A percentile compares a stretch with the other conserved stretches of the same genome.
Evolutionary conservation across 2,329 filamentous ascomycete genomes (phyloP).

Genomic region (Lecanicillium sp.): DNA sequence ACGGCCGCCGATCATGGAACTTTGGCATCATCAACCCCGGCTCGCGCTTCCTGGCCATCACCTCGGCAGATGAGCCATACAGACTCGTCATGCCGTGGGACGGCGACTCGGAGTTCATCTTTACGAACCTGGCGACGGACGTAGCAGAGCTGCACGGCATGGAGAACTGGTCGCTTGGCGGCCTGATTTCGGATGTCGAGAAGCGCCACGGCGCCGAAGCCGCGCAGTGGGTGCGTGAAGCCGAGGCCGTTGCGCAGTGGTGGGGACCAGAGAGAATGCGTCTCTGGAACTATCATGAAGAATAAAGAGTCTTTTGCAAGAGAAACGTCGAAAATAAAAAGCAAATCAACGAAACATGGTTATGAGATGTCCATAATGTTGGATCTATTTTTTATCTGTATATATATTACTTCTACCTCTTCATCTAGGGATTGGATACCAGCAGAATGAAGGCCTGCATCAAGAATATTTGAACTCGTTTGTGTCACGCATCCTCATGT

Average conservation of each 20-base stretch:
- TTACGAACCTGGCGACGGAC: slow-evolving; percentile 12
- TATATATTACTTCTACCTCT: no score
- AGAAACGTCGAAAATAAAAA: no score
- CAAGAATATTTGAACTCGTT: no score
- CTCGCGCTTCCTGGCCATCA: slow-evolving; percentile 13
- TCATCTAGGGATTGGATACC: no score
- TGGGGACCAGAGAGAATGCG: slow-evolving; percentile 11
- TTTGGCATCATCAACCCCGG: slow-evolving; percentile 43
- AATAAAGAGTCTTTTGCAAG: no score
- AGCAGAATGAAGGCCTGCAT: no score
- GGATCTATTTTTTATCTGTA: no score
- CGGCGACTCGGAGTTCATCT: slow-evolving; percentile 11
- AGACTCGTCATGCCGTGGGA: slow-evolving; percentile 14
- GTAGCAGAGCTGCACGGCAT: slow-evolving; percentile 9
- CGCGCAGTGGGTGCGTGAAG: slow-evolving; percentile 13
- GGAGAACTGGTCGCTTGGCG: slow-evolving; percentile 9
- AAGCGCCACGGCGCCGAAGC: slow-evolving; percentile 9
- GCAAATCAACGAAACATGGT: no score
- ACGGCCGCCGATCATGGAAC: slow-evolving; percentile 34
- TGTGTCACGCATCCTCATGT: no score
- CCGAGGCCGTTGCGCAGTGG: slow-evolving; percentile 14
- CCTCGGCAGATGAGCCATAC: slow-evolving; percentile 11
- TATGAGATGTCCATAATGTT: no score
- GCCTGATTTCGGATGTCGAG: slow-evolving; percentile 8
- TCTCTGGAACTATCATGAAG: slow-evolving; percentile 4